phyloP scores from a whole-genome alignment of 2,329 filamentous ascomycete genomes.

The Ramularia endophylla region DNA sequence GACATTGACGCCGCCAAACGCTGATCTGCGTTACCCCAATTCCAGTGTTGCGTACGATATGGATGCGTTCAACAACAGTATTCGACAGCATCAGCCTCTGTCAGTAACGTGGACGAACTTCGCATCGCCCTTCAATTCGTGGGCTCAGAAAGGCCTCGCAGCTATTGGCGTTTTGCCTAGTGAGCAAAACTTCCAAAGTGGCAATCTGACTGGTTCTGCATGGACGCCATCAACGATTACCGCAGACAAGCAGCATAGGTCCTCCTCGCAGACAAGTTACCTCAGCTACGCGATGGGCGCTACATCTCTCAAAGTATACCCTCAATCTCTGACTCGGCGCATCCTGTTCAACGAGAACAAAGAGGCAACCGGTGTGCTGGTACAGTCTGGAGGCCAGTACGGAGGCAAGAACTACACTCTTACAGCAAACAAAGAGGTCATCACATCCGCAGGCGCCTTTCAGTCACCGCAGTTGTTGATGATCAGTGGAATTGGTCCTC shows the following conservation, averaged over 20 bases:
- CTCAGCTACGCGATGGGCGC: slow-evolving; percentile 23
- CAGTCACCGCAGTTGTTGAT: slow-evolving; percentile 37
- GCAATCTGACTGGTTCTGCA: slow-evolving; percentile 14
- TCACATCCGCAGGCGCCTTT: slow-evolving; percentile 40
- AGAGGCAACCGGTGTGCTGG: slow-evolving; percentile 24
- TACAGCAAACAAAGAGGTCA: slow-evolving; percentile 36
- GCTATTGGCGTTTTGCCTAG: slow-evolving; percentile 25
- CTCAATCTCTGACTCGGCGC: slow-evolving; percentile 27
- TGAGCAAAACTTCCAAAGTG: slow-evolving; percentile 25
- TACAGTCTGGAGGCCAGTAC: slow-evolving; percentile 23
- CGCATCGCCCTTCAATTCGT: background rate
- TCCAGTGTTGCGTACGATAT: slow-evolving; percentile 8
- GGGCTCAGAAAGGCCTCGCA: slow-evolving; percentile 5
- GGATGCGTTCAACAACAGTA: slow-evolving; percentile 12
- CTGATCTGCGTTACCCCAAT: slow-evolving; percentile 8
- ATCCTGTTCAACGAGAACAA: slow-evolving; percentile 29
- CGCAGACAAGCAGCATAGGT: slow-evolving; percentile 16
- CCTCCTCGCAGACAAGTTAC: slow-evolving; percentile 24
- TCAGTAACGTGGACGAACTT: slow-evolving; percentile 4
- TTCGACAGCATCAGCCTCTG: slow-evolving; percentile 25
- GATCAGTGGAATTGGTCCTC: slow-evolving; percentile 28
- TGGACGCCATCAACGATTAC: slow-evolving; percentile 24
- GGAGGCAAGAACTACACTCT: slow-evolving; percentile 11
- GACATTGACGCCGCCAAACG: slow-evolving; percentile 19
- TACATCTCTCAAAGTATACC: slow-evolving; percentile 30